Base-by-base conservation (phyloP, 1,284 basidiomycete species). In the Cutaneotrichosporon sp. region DNA sequence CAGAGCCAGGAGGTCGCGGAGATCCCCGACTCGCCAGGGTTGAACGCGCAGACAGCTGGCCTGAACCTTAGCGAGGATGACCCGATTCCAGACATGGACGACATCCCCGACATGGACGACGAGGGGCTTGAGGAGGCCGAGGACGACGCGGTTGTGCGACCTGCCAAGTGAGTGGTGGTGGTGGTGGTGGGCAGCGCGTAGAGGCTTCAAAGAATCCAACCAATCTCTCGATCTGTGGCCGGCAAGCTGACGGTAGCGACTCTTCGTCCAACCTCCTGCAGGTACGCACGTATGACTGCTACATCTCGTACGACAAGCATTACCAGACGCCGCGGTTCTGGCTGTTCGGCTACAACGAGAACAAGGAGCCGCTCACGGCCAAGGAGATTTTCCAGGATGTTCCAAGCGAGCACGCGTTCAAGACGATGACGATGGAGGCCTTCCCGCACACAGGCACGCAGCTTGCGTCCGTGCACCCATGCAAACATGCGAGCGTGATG, bases 401-500 rank as follows among this genome's bases (percentile, higher is more conserved):
- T 36, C 94, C 93, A 0, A 89, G 94, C 9, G 97, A 99, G 78
- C 94, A 99, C 75, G 96, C 96, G 0, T 88, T 94, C 82, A 99
- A 99, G 85, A 99, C 96, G 3, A 95, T 99, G 66, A 99, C 96
- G 10, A 97, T 98, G 80, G 96, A 99, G 78, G 88, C 90, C 0
- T 99, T 99, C 86, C 94, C 95, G 18, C 95, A 98, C 80, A 90
- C 89, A 0, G 83, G 87, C 5, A 87, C 89, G 32, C 85, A 93
- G 63, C 89, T 95, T 79, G 94, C 91, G 0, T 91, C 89, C 0
- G 95, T 99, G 11, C 96, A 99, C 77, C 96, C 96, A 1, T 99
- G 96, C 87, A 97, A 97, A 80, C 96, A 99, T 78, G 92, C 95
- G 0, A 92, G 89, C 77, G 97, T 99, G 61, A 99, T 99, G 97